Conservation (phyloP, 148 eudicot species). For the Camellia japonica region DNA sequence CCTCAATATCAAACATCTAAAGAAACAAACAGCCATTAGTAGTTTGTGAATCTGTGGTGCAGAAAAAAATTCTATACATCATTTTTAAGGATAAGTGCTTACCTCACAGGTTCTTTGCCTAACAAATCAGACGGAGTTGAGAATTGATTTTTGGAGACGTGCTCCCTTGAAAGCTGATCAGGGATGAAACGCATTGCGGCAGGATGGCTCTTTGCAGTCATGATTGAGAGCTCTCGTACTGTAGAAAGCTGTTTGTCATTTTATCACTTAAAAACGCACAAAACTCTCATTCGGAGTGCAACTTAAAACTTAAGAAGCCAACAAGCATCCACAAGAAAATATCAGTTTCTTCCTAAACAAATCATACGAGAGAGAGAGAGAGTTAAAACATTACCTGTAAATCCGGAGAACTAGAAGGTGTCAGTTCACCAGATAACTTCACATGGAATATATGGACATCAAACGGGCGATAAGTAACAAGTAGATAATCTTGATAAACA, state of each 20-base stretch:
- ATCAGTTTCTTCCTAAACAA: too few species aligned
- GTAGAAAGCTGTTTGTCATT: constrained; percentile 99
- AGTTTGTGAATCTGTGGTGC: background rate
- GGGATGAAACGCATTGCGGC: constrained; percentile 94
- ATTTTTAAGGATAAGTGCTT: constrained; percentile 23
- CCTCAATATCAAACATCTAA: background rate
- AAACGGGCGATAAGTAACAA: constrained; percentile 25
- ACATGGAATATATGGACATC: constrained; percentile 91
- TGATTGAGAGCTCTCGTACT: constrained; percentile 99
- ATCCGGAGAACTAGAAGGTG: constrained; percentile 71
- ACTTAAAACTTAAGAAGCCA: background rate
- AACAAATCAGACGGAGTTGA: constrained; percentile 35
- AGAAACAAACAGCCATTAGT: too few species aligned
- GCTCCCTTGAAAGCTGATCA: constrained; percentile 62
- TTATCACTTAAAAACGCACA: constrained; percentile 90
- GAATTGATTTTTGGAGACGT: constrained; percentile 28
- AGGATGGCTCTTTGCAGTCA: constrained; percentile 98
- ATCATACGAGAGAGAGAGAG: too few species aligned
- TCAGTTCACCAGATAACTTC: constrained; percentile 76
- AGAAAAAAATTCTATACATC: constrained; percentile 27
- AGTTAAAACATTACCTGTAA: constrained; percentile 14
- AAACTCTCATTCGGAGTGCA: constrained; percentile 19
- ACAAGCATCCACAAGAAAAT: too few species aligned
- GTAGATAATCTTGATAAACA: constrained; percentile 82
- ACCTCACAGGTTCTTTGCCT: constrained; percentile 81